phyloP scores from a whole-genome alignment of 352 stramenopile species.

The Phytopythium mirpurense region DNA sequence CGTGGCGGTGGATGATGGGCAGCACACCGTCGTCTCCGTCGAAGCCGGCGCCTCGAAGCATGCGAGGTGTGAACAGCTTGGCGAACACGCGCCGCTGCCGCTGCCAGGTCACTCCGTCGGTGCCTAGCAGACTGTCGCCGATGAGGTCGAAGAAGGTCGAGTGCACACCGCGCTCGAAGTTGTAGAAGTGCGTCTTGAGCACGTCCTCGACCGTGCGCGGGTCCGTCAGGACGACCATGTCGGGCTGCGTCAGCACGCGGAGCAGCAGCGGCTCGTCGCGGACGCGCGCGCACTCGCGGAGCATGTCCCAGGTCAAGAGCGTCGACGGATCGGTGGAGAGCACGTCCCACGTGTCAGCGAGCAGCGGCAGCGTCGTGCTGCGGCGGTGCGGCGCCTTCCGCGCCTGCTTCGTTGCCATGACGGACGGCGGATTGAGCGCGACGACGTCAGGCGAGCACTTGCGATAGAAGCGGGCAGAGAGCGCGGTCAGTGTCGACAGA shows the following conservation, averaged over 20 bases:
- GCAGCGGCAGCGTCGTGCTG: not conserved
- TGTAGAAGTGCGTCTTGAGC: constrained; percentile 12
- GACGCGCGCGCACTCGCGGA: not conserved
- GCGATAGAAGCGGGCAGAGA: not conserved
- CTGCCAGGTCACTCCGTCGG: constrained; percentile 47
- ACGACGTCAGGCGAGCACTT: not conserved
- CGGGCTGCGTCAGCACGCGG: constrained; percentile 6
- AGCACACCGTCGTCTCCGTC: constrained; percentile 22
- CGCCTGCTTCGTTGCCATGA: not conserved
- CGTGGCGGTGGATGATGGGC: constrained; percentile 21
- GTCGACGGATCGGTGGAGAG: not conserved
- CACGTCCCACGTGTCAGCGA: constrained; percentile 6
- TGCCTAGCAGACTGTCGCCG: constrained; percentile 57
- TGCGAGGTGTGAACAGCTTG: constrained; percentile 67
- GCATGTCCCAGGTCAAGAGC: constrained; percentile 7
- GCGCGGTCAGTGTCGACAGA: not conserved
- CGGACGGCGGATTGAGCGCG: not conserved
- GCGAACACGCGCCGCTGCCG: constrained; percentile 72
- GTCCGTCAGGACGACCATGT: constrained; percentile 11
- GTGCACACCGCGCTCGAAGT: constrained; percentile 4
- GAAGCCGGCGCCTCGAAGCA: constrained; percentile 15
- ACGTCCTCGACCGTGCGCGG: constrained; percentile 10
- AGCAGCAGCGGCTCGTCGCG: constrained; percentile 1
- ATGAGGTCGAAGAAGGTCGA: constrained; percentile 39
- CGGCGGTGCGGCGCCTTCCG: not conserved